phyloP scores from a whole-genome alignment of 768 basidiomycete species.

The Tricholoma bakamatsutake region DNA sequence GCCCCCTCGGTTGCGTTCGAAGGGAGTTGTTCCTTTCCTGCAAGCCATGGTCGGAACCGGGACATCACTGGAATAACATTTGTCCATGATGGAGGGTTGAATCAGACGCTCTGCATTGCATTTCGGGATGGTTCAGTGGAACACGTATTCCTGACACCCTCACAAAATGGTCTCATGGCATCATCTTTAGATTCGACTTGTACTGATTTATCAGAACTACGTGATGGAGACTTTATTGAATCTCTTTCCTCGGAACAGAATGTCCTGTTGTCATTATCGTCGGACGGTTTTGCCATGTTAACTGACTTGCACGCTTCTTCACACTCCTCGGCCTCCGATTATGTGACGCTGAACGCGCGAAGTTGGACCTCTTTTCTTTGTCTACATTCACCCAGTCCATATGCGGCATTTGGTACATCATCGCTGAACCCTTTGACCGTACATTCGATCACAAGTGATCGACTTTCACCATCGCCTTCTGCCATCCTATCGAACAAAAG shows the following conservation, averaged over 20 bases:
- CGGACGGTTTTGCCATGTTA: conserved; percentile 41
- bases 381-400: conserved; percentile 44
- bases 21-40: conserved; percentile 34
- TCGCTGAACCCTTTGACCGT: conserved; percentile 54
- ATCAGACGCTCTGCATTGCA: conserved; percentile 45
- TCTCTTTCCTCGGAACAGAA: conserved; percentile 43
- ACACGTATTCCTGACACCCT: conserved; percentile 27
- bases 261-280: conserved; percentile 51
- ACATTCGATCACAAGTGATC: conserved; percentile 43
- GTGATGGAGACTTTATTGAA: conserved; percentile 47
- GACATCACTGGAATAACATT: conserved; percentile 55
- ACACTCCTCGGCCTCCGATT: conserved; percentile 13
- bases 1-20: conserved; percentile 45
- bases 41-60: conserved; percentile 25
- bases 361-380: conserved; percentile 64
- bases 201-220: conserved; percentile 16
- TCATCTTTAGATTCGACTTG: conserved; percentile 15
- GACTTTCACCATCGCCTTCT: conserved; percentile 41
- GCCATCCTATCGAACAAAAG: conserved; percentile 37
- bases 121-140: conserved; percentile 58
- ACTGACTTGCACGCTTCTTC: conserved; percentile 17
- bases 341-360: conserved; percentile 42
- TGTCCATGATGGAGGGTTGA: conserved; percentile 36
- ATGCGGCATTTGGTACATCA: conserved; percentile 63
- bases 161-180: conserved; percentile 8